Evolutionary conservation across 495 filamentous ascomycete genomes (phyloP), one percentile per base, ranked within the genome.

Genomic region (Tirmania nivea): DNA sequence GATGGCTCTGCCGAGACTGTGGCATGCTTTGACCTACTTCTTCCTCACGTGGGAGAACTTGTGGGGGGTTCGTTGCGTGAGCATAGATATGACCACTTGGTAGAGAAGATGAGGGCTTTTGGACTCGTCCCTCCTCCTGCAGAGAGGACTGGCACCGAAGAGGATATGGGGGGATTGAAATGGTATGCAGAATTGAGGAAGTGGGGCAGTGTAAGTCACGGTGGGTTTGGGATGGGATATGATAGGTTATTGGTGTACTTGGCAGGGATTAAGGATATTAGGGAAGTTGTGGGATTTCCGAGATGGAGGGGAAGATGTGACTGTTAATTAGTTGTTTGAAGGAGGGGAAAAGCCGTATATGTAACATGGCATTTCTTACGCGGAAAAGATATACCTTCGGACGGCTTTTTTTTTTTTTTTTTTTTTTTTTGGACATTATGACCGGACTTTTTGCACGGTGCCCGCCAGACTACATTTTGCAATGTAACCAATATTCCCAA

Each of bases 121-220:
- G 79, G 79, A 4, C 54, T 60, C 2, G 52, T 34, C 48, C 47
- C 49, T 11, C 55, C 47, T 9, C 21, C 17, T 19, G 17, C 39
- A 19, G 39, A 45, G 17, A 8, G 14, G 17, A 4, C 39, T 14
- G 3, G 14, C 17, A 19, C 9, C 4, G 57, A 58, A 5, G 75
- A 75, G 57, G 70, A 74, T 50, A 63, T 74, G 8, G 71, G 71
- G 19, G 69, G 68, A 57, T 71, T 97, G 12, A 75, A 83, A 56
- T 97, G 90, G 90, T 97, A 96, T 65, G 69, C 85, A n/a, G 90
- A 97, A 62, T 74, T 97, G 49, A 80, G 90, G 49, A 81, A 83
- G 54, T 97, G 86, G 78, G 90, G 90, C 25, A 87, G 80, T 60
- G 83, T 87, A 35, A 87, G 88, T n/a, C 90, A 96, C 64, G 90